Evolutionary conservation across 148 eudicot species (phyloP), one percentile per base, ranked within the genome.

Genomic region (Talinum fruticosum): DNA sequence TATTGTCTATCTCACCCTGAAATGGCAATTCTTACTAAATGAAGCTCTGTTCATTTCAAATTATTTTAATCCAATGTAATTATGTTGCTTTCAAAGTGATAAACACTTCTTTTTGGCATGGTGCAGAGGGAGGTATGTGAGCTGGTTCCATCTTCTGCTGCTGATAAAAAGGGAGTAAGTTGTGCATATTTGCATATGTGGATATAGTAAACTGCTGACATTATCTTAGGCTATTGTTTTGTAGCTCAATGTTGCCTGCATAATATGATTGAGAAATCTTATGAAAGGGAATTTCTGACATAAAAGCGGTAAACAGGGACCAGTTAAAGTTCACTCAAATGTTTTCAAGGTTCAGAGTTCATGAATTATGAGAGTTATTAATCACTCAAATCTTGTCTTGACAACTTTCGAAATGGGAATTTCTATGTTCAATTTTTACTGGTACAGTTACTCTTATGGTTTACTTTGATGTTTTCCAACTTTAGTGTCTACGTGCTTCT

Each of bases 121-220:
- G 80, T 70, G 83, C 93, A 96, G 99, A 91, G 90, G 79, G 99
- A 96, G 80, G 88, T 96, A 51, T 96, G 99, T 79, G 81, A 83
- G 89, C 86, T 96, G 86, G 88, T 88, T 67, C 99, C 99, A 38
- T 86, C 88, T 53, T 84, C 97, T 34, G 82, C 86, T 77, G 89
- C 87, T 75, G 99, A 96, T 86, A 85, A 86, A 59, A 96, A 93
- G 89, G 97, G 99, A 70, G 99, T 96, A 93, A 90, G 99, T 91
- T 71, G 71, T 64, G 8, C 75, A 38, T 38, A 8, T 24, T 69
- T 67, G 61, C 64, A 15, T 66, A 30, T 29, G 13, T 10, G 5
- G 0, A 21, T 21, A 62, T 6, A 14, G 34, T 36, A 65, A 65
- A 29, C 10, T 12, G 18, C 36, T 32, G 24, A 29, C 18, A 28